Conservation (phyloP, 805 yeast species). For the Lachancea mirantina region DNA sequence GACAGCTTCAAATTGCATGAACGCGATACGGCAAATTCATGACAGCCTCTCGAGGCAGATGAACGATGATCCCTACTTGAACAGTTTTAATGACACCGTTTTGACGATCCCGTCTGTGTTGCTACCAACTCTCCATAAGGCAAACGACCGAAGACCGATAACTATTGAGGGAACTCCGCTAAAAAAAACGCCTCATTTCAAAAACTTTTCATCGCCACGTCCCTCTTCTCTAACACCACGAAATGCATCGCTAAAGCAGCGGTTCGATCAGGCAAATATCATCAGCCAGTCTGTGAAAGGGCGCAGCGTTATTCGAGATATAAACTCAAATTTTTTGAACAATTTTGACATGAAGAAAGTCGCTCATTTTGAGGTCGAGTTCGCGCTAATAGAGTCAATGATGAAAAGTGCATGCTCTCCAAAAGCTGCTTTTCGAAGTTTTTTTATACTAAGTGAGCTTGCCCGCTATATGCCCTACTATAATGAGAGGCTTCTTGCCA, state of each 20-base stretch:
- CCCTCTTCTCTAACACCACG: constrained; percentile 30
- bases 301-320: too few relatives aligned
- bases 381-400: constrained; percentile 17
- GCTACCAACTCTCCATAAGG: constrained; percentile 8
- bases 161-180: constrained; percentile 2
- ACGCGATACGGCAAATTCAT: constrained; percentile 27
- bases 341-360: constrained; percentile 15
- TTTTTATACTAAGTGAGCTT: constrained; percentile 17
- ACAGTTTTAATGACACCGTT: constrained; percentile 44
- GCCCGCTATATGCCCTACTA: constrained; percentile 18
- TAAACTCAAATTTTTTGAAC: constrained; percentile 12
- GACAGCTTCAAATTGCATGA: constrained; percentile 29
- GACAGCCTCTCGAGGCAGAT: constrained; percentile 28
- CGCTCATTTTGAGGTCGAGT: constrained; percentile 19
- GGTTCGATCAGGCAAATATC: constrained; percentile 22
- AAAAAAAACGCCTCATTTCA: background rate
- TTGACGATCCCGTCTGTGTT: constrained; percentile 37
- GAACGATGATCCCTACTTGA: constrained; percentile 42
- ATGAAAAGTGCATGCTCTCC: constrained; percentile 6
- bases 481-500: constrained; percentile 18
- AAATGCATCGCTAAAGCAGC: constrained; percentile 18
- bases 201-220: constrained; percentile 17
- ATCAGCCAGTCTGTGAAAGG: too few relatives aligned
- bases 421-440: constrained; percentile 6
- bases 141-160: constrained; percentile 8